phyloP scores from a whole-genome alignment of 768 basidiomycete species.

The Trametes meyenii region DNA sequence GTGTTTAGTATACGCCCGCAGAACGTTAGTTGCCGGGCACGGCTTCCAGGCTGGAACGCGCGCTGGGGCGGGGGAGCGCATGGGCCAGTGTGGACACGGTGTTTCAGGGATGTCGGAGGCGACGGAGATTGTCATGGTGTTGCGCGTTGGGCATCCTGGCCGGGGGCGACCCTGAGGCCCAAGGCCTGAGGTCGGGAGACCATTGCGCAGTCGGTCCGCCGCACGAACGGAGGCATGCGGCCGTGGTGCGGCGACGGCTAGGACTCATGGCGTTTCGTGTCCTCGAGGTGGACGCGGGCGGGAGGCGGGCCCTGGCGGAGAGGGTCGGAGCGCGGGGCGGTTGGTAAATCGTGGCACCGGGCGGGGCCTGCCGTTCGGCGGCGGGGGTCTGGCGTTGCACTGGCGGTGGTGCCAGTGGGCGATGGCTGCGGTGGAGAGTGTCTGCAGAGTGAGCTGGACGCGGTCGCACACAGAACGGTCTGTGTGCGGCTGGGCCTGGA shows the following conservation, averaged over 20 bases:
- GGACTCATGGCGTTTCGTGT: slow-evolving; percentile 12
- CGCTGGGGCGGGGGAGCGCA: neutral
- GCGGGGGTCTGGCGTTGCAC: too few species aligned
- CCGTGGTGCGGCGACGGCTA: slow-evolving; percentile 13
- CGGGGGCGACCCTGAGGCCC: slow-evolving; percentile 2
- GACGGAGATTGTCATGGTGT: slow-evolving; percentile 11
- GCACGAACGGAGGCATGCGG: neutral
- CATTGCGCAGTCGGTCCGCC: neutral
- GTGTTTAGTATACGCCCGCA: neutral
- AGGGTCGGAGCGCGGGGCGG: neutral
- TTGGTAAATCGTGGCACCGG: neutral
- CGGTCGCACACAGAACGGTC: too few species aligned
- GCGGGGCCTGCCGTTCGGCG: too few species aligned
- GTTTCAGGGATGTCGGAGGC: slow-evolving; percentile 1
- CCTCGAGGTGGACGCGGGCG: slow-evolving; percentile 1
- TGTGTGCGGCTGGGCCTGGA: too few species aligned
- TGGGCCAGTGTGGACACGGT: neutral
- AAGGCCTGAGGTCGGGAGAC: neutral
- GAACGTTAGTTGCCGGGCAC: neutral
- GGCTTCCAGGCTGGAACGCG: neutral
- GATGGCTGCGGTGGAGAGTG: too few species aligned
- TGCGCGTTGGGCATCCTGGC: neutral
- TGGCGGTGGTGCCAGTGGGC: too few species aligned
- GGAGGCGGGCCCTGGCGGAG: neutral
- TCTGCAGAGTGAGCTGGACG: too few species aligned